These are phyloP conservation scores for Leccinum insigne DNA, from an alignment of 1,284 basidiomycete genomes.

Conservation along the genomic window DNA sequence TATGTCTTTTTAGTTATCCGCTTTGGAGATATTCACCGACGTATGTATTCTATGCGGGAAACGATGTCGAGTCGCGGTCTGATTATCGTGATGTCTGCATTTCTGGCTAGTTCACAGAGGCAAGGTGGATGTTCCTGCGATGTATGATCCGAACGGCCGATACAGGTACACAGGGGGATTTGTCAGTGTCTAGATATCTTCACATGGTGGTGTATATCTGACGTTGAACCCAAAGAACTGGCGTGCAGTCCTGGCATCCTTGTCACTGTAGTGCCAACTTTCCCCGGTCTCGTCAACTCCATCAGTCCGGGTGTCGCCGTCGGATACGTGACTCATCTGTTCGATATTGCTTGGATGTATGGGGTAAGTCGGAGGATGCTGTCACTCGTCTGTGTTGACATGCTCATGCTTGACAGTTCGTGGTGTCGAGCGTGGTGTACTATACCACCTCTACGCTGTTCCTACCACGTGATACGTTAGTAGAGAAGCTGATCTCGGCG, in stretches of 20 bases:
- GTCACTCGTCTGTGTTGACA: not conserved
- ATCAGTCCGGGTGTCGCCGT: conserved; percentile 60
- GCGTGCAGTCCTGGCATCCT: conserved; percentile 67
- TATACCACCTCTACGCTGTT: conserved; percentile 54
- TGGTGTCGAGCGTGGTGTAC: conserved; percentile 46
- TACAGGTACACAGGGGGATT: conserved; percentile 67
- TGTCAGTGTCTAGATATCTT: conserved; percentile 39
- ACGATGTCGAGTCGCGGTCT: not conserved
- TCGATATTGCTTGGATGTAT: conserved; percentile 71
- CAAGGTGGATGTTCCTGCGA: conserved; percentile 67
- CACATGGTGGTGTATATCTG: conserved; percentile 4
- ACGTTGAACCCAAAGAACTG: conserved; percentile 54
- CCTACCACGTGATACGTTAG: conserved; percentile 59
- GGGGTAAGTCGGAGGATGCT: conserved; percentile 48
- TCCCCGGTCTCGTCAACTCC: conserved; percentile 71
- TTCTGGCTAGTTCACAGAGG: conserved; percentile 70
- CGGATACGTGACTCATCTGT: conserved; percentile 53
- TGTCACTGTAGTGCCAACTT: conserved; percentile 55
- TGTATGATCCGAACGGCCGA: conserved; percentile 68
- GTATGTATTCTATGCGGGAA: conserved; percentile 38
- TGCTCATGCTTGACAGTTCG: conserved; percentile 37
- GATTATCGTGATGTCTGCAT: conserved; percentile 31
- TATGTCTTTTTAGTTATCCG: conserved; percentile 1
- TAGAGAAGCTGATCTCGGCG: conserved; percentile 45
- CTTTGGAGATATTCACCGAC: conserved; percentile 40